A percentile compares a stretch with the other conserved stretches of the same genome.
Conservation (phyloP, 805 yeast genomes). For the Metschnikowia vanudenii region DNA sequence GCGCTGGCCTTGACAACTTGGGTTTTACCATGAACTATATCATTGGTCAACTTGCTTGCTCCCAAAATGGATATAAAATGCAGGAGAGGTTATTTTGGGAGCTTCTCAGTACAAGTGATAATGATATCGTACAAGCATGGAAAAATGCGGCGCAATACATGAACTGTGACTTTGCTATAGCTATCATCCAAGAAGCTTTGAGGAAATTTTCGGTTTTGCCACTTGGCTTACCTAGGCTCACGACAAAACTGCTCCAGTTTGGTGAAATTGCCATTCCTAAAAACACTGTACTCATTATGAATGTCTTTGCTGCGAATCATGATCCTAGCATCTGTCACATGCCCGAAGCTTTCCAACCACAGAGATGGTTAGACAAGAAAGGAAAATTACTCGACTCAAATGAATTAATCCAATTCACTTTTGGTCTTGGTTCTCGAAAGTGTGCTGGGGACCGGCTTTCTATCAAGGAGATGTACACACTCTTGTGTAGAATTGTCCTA, state of each 20-base stretch:
- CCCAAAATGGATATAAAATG: constrained; percentile 32
- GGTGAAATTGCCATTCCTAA: constrained; percentile 47
- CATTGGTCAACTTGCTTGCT: constrained; percentile 56
- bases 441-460: constrained; percentile 72
- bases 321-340: constrained; percentile 44
- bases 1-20: constrained; percentile 76
- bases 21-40: constrained; percentile 62
- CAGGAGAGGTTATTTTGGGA: constrained; percentile 44
- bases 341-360: constrained; percentile 52
- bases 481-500: constrained; percentile 52
- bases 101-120: constrained; percentile 6
- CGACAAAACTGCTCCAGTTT: constrained; percentile 50
- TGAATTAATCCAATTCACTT: constrained; percentile 46
- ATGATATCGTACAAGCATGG: constrained; percentile 25
- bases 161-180: constrained; percentile 50
- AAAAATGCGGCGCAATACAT: constrained; percentile 25
- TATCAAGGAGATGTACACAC: constrained; percentile 58
- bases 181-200: constrained; percentile 61
- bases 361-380: constrained; percentile 45
- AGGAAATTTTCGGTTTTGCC: constrained; percentile 67
- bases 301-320: constrained; percentile 69
- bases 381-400: constrained; percentile 16
- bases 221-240: constrained; percentile 59
- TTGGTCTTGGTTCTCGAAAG: constrained; percentile 72
- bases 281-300: constrained; percentile 60